Base-by-base conservation (phyloP, 2,329 filamentous ascomycete genomes). In the Pseudogymnoascus sp. region DNA sequence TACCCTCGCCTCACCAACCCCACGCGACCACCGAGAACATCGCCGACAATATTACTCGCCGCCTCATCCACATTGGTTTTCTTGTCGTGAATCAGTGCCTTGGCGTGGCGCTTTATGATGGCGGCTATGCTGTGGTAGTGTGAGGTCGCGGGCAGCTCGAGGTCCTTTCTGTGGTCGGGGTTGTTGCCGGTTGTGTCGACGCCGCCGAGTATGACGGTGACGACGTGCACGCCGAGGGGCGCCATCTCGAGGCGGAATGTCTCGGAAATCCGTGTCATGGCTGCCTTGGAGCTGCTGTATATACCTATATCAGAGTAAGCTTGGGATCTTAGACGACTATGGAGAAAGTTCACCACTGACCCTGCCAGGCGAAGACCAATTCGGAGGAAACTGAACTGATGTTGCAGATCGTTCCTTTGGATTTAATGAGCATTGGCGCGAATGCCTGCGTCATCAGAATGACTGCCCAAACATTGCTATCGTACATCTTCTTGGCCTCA, bases 401-500 rank as follows among this genome's bases (percentile, higher is more conserved):
- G 59, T 77, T 74, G 7, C 76, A 72, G 63, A 78, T 74, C 3
- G 72, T 75, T 15, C 75, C 75, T 59, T 74, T 71, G 2, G 74
- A 67, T 57, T 72, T 71, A 45, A 77, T 74, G 3, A 68, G 39
- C 10, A 68, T 28, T 12, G 63, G 60, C 5, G 63, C 60, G 30
- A 68, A 68, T 9, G 65, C 62, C 34, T 68, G 63, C 7, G 67
- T 67, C 41, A 48, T 48, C 6, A 10, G 5, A 26, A 48, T 3
- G 3, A 26, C 5, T 15, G 21, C 21, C 41, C 39, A 60, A 18
- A 72, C 65, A 35, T 72, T 72, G 23, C 67, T 61, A 58, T 72
- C 70, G 55, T 70, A 72, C 19, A 68, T 61, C 3, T 68, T 63
- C 58, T 68, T 69, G 3, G 71, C 67, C 15, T 65, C 65, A 4